phyloP scores from a whole-genome alignment of 1,139 yeast genomes.

The Sugiyamaella castrensis region DNA sequence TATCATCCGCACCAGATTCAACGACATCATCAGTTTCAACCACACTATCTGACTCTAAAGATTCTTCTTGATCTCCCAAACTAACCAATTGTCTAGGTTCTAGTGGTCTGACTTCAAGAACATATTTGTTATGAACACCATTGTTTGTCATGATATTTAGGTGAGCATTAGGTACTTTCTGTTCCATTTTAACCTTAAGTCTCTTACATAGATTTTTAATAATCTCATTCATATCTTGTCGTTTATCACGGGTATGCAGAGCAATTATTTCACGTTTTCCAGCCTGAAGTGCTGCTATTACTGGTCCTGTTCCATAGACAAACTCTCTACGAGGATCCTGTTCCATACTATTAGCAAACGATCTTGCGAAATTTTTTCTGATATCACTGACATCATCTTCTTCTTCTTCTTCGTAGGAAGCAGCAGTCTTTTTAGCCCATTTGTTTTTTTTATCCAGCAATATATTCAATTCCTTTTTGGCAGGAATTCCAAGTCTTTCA shows the following conservation, averaged over 20 bases:
- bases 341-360: slow-evolving; percentile 6
- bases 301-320: slow-evolving; percentile 74
- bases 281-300: slow-evolving; percentile 62
- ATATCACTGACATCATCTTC: neutral
- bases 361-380: slow-evolving; percentile 4
- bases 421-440: slow-evolving; percentile 12
- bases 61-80: slow-evolving; percentile 22
- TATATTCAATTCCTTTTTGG: slow-evolving; percentile 13
- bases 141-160: slow-evolving; percentile 60
- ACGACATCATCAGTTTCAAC: slow-evolving; percentile 5
- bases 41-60: neutral
- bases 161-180: slow-evolving; percentile 50
- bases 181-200: slow-evolving; percentile 45
- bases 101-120: slow-evolving; percentile 63
- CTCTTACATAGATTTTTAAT: slow-evolving; percentile 49
- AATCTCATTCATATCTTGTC: slow-evolving; percentile 29
- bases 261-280: slow-evolving; percentile 53
- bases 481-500: slow-evolving; percentile 3
- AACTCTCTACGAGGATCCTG: slow-evolving; percentile 56
- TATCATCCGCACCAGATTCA: no score
- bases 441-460: slow-evolving; percentile 19
- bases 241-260: slow-evolving; percentile 44
- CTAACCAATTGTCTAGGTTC: slow-evolving; percentile 36
- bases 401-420: neutral
- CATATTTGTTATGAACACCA: slow-evolving; percentile 82